Evolutionary conservation across 768 basidiomycete genomes (phyloP).

Genomic region (Russula virescens): DNA sequence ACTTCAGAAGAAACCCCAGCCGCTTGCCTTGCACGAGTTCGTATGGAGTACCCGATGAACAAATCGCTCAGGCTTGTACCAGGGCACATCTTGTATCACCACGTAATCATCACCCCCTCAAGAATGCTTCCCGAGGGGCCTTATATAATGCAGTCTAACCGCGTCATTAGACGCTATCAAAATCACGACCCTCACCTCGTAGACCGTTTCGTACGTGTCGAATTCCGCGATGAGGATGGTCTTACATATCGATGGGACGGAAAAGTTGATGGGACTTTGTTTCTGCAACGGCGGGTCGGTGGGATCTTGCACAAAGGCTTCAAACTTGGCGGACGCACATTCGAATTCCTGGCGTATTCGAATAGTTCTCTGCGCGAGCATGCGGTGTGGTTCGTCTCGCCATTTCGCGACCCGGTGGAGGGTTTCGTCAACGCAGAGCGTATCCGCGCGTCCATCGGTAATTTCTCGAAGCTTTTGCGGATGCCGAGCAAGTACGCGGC

Average conservation of each 20-base stretch:
- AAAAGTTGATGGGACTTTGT: constrained; percentile 51
- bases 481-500: constrained; percentile 78
- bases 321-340: constrained; percentile 58
- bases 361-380: constrained; percentile 72
- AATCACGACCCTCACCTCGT: constrained; percentile 37
- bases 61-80: constrained; percentile 27
- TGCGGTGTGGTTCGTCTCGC: constrained; percentile 74
- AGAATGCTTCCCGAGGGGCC: constrained; percentile 72
- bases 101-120: constrained; percentile 72
- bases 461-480: constrained; percentile 47
- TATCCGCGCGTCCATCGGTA: constrained; percentile 60
- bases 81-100: constrained; percentile 58
- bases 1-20: constrained; percentile 38
- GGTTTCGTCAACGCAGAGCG: constrained; percentile 46
- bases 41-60: constrained; percentile 25
- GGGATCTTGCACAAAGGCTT: constrained; percentile 56
- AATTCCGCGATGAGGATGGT: constrained; percentile 79
- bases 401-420: constrained; percentile 46
- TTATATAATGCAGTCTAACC: constrained; percentile 68
- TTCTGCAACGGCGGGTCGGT: constrained; percentile 37
- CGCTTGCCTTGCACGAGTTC: constrained; percentile 42
- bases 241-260: constrained; percentile 67
- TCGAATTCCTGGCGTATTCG: constrained; percentile 82
- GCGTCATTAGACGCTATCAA: constrained; percentile 62
- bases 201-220: constrained; percentile 73